Percentiles rank a stretch among this genome's conserved stretches.
These are phyloP conservation scores for Batkoa obscura DNA, from an alignment of 371 early-diverging fungal species.

Conservation along the genomic window DNA sequence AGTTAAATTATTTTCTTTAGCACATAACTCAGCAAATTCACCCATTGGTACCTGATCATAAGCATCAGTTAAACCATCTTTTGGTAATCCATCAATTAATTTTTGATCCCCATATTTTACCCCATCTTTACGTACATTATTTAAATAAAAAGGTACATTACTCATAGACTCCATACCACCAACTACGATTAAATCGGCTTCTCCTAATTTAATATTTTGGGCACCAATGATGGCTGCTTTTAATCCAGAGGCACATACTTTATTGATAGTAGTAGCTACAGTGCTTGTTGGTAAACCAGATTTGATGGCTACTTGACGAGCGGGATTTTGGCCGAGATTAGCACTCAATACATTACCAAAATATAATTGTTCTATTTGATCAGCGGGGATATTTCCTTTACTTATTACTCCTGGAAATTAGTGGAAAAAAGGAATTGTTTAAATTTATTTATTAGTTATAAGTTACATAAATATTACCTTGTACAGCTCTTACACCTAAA, in stretches of 20 bases:
- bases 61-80: slow-evolving; percentile 89
- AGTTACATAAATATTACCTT: slow-evolving; percentile 32
- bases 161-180: slow-evolving; percentile 97
- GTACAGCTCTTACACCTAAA: slow-evolving; percentile 76
- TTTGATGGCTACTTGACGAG: slow-evolving; percentile 82
- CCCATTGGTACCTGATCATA: slow-evolving; percentile 73
- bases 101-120: slow-evolving; percentile 66
- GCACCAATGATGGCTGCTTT: slow-evolving; percentile 81
- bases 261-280: slow-evolving; percentile 84
- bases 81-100: slow-evolving; percentile 66
- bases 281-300: slow-evolving; percentile 61
- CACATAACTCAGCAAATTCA: slow-evolving; percentile 80
- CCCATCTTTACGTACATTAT: slow-evolving; percentile 9
- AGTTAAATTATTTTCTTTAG: slow-evolving; percentile 56
- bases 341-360: slow-evolving; percentile 80
- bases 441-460: slow-evolving; percentile 4
- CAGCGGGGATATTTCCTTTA: slow-evolving; percentile 40
- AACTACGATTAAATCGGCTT: slow-evolving; percentile 40
- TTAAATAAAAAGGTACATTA: slow-evolving; percentile 68
- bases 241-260: slow-evolving; percentile 95
- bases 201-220: slow-evolving; percentile 40
- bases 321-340: slow-evolving; percentile 86
- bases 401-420: slow-evolving; percentile 43
- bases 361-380: slow-evolving; percentile 61
- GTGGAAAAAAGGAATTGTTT: no score